Evolutionary conservation across 2,329 filamentous ascomycete genomes (phyloP), one percentile per base, ranked within the genome.

Genomic region (Acarospora socialis): DNA sequence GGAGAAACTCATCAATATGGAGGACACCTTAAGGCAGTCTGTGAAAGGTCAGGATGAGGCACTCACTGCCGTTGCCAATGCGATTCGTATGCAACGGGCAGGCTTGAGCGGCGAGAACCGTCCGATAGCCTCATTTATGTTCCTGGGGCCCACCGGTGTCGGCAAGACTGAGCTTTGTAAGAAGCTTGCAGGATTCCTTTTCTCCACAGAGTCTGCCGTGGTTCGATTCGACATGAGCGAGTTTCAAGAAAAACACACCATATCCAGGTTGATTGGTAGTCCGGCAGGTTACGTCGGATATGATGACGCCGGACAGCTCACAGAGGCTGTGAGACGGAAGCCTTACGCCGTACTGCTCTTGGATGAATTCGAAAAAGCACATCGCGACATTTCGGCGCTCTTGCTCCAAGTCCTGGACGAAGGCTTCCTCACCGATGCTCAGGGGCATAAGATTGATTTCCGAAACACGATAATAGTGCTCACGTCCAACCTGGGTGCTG

Each of bases 101-200:
- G 90, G 90, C 1, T 65, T 95, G 6, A 92, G 80, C 37, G 84
- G 84, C 20, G 83, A 94, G 47, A 92, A 94, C 53, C 70, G 84
- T 1, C 90, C 90, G 0, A 66, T 93, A 4, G 90, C 87, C 0
- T 92, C 81, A 0, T 94, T 95, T 62, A 94, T 95, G 77, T 94
- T 95, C 69, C 69, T 95, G 3, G 90, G 90, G 0, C 90, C 90
- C 4, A 95, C 90, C 0, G 90, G 90, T 50, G 87, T 94, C 12
- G 90, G 90, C 35, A 98, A 95, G 63, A 98, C 90, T 3, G 86
- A 95, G 51, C 72, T 95, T 1, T 93, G 86, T 66, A 95, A 95
- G 65, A 87, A 92, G 53, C 77, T 98, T 46, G 90, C 90, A 2
- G 71, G 70, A 36, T 95, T 94, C 60, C 65, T 98, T 21, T 98